Evolutionary conservation across 1,284 basidiomycete genomes (phyloP).

Genomic region (Phylloporus sp.): DNA sequence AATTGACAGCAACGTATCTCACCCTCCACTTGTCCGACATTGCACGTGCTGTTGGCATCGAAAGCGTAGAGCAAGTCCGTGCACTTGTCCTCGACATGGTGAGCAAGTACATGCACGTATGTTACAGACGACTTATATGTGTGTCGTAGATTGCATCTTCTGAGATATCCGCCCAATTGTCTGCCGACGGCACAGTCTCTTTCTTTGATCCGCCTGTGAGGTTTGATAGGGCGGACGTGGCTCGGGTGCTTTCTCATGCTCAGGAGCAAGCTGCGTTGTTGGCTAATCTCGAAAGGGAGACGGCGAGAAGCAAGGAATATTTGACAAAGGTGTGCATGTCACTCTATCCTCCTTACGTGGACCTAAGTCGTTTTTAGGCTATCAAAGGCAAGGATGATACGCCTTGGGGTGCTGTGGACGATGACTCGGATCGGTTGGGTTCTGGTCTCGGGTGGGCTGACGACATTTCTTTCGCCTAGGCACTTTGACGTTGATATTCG

Average conservation of each 20-base stretch:
- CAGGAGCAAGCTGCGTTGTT: slow-evolving; percentile 65
- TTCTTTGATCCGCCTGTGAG: slow-evolving; percentile 69
- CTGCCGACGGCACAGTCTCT: slow-evolving; percentile 71
- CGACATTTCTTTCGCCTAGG: slow-evolving; percentile 34
- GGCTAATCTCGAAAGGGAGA: slow-evolving; percentile 60
- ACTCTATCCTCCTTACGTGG: no score
- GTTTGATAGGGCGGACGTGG: slow-evolving; percentile 72
- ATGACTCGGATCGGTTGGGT: slow-evolving; percentile 37
- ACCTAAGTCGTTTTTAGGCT: slow-evolving; percentile 25
- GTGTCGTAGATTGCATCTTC: slow-evolving; percentile 66
- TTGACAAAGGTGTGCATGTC: slow-evolving; percentile 61
- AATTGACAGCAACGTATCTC: slow-evolving; percentile 80
- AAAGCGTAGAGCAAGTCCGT: slow-evolving; percentile 62
- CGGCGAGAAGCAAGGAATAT: slow-evolving; percentile 71
- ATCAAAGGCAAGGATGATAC: slow-evolving; percentile 43
- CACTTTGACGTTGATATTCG: not conserved
- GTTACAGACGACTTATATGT: no score
- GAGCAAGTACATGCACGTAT: not conserved
- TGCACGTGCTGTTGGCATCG: slow-evolving; percentile 64
- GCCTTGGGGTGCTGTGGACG: slow-evolving; percentile 38
- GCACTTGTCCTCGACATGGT: slow-evolving; percentile 77
- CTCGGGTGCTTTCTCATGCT: slow-evolving; percentile 66
- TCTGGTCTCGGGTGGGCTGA: slow-evolving; percentile 33
- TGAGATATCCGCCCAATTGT: slow-evolving; percentile 72
- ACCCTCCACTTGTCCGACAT: slow-evolving; percentile 78